A percentile compares a stretch with the other conserved stretches of the same genome.
phyloP scores from a whole-genome alignment of 257 asterid genomes.

The Solanum tarapatanum region DNA sequence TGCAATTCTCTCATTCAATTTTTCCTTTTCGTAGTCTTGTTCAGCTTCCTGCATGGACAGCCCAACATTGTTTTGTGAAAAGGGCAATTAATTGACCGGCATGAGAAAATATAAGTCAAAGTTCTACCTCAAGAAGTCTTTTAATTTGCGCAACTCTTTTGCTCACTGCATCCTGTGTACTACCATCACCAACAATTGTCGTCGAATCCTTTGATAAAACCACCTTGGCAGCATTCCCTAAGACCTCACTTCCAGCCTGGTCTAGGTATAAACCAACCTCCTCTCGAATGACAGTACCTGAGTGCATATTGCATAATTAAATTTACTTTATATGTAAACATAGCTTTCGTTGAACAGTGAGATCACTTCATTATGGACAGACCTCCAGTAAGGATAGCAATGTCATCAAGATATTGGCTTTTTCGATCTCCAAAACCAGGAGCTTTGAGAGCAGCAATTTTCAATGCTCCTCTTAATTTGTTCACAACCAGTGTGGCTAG shows the following conservation, averaged over 20 bases:
- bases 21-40: conserved; percentile 91
- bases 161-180: conserved; percentile 78
- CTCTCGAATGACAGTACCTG: conserved; percentile 91
- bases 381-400: conserved; percentile 95
- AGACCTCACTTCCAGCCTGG: conserved; percentile 77
- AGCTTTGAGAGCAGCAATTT: conserved; percentile 94
- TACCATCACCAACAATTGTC: conserved; percentile 95
- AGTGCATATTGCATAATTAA: neutral
- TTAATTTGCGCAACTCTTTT: conserved; percentile 75
- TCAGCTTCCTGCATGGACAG: conserved; percentile 55
- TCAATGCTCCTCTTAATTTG: conserved; percentile 83
- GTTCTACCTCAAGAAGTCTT: conserved; percentile 71
- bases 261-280: conserved; percentile 80
- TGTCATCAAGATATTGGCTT: conserved; percentile 93
- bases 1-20: conserved; percentile 82
- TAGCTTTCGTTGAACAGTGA: neutral
- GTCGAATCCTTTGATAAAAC: conserved; percentile 79
- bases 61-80: neutral
- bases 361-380: neutral
- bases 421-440: conserved; percentile 98
- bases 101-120: neutral
- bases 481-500: conserved; percentile 93
- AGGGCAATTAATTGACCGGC: neutral
- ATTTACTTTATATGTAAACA: neutral
- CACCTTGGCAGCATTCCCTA: conserved; percentile 94